Conservation (phyloP, 2,329 filamentous ascomycete genomes). For the Apiospora phragmitis region DNA sequence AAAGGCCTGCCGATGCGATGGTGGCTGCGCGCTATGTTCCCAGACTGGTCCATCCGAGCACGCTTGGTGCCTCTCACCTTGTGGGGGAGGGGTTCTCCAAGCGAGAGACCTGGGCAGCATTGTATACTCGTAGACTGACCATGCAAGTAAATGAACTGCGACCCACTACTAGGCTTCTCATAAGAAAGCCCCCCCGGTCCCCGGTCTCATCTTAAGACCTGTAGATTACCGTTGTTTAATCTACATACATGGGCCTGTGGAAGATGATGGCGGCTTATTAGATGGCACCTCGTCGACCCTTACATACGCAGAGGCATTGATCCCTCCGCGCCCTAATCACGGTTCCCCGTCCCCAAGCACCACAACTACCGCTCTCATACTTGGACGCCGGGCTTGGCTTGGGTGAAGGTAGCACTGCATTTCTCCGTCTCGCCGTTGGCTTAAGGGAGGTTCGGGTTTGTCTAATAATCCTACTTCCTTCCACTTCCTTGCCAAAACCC, state of each 20-base stretch:
- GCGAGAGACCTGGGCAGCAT: not conserved
- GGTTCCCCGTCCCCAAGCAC: not conserved
- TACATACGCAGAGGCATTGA: not conserved
- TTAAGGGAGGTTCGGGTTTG: not conserved
- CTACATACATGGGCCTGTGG: not conserved
- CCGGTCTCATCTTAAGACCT: conserved; percentile 1
- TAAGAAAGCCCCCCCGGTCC: not conserved
- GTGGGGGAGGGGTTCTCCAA: not conserved
- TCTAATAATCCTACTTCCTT: not conserved
- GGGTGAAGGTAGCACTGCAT: not conserved
- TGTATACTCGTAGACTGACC: not conserved
- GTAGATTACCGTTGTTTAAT: not conserved
- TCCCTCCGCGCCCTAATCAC: not conserved
- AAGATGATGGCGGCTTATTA: not conserved
- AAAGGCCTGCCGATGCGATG: not conserved
- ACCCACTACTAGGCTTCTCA: not conserved
- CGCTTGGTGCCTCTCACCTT: not conserved
- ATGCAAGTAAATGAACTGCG: not conserved
- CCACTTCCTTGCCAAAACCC: not conserved
- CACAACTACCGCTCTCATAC: not conserved
- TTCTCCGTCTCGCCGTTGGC: not conserved
- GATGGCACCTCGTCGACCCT: not conserved
- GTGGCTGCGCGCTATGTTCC: conserved; percentile 5
- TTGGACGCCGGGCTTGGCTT: not conserved
- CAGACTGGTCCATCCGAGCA: not conserved